A percentile compares a stretch with the other conserved stretches of the same genome.
Evolutionary conservation across 2,329 filamentous ascomycete genomes (phyloP).

Genomic region (Fusarium dlaminii): DNA sequence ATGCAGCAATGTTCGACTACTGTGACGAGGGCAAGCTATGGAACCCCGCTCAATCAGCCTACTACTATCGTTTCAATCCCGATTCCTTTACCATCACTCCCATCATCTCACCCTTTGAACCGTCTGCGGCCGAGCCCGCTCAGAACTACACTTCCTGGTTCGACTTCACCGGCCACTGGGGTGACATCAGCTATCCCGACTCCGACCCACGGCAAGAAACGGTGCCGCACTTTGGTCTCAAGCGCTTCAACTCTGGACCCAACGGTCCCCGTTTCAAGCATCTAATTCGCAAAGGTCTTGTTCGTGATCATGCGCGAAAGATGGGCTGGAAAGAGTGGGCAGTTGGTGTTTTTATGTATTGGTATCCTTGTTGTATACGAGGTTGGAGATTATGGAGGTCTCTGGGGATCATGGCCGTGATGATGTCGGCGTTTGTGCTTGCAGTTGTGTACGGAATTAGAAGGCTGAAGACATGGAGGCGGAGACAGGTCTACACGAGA

Average conservation of each 20-base stretch:
- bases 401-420: slow-evolving; percentile 20
- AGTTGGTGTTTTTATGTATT: slow-evolving; percentile 40
- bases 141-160: slow-evolving; percentile 48
- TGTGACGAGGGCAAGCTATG: slow-evolving; percentile 47
- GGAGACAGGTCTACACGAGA: slow-evolving; percentile 27
- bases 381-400: slow-evolving; percentile 48
- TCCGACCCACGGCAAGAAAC: slow-evolving; percentile 46
- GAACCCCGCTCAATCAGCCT: slow-evolving; percentile 50
- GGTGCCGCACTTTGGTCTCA: slow-evolving; percentile 45
- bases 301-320: slow-evolving; percentile 39
- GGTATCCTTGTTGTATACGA: slow-evolving; percentile 48
- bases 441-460: slow-evolving; percentile 13
- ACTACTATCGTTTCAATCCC: slow-evolving; percentile 48
- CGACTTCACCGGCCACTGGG: slow-evolving; percentile 49
- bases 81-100: slow-evolving; percentile 34
- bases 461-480: slow-evolving; percentile 8
- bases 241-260: slow-evolving; percentile 46
- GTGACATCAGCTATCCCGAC: slow-evolving; percentile 45
- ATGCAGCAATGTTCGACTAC: slow-evolving; percentile 46
- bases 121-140: neutral
- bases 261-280: slow-evolving; percentile 47
- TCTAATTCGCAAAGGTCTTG: slow-evolving; percentile 46
- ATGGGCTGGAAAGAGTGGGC: slow-evolving; percentile 44
- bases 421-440: slow-evolving; percentile 9
- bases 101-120: slow-evolving; percentile 21